Base-by-base conservation (phyloP, 176 grass and related monocot species). In the Oryza australiensis region DNA sequence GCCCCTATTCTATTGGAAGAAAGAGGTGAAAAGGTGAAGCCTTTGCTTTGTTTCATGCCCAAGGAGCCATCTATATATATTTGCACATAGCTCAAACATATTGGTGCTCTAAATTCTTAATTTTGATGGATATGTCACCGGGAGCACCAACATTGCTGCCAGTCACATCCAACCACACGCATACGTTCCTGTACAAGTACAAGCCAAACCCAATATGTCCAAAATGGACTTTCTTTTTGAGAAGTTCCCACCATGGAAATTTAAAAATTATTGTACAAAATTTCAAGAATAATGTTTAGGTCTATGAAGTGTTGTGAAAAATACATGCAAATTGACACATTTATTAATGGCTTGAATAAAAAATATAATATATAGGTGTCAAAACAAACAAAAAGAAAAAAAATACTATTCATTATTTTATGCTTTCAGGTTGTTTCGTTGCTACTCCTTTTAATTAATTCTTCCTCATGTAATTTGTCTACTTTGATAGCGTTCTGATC, bases 61-160 rank as follows among this genome's bases (percentile, higher is more conserved):
- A 82, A 86, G 62, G 71, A 88, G 55, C n/a, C 55, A 60, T 78
- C 62, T 65, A 62, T 67, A 63, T 67, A 48, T 65, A 62, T 79
- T 30, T 63, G 87, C 86, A 89, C 84, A 76, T 60, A 64, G 88
- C 82, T 87, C 91, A 75, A 93, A 78, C 73, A 80, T 72, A 89
- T 90, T 26, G 72, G 75, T 76, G 72, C 77, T 24, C 79, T 71
- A 75, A 48, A 80, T 66, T 82, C 72, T 55, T 82, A 90, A 90
- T 51, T 88, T 88, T 75, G 72, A 90, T 85, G 64, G 82, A 70
- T 66, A 76, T 90, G 88, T 79, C 91, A 88, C 53, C 67, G 59
- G 78, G 12, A 87, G 42, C 49, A 74, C 86, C 73, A 87, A 70
- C 91, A 90, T 93, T 69, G 75, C 32, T 76, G 60, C 75, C 70